phyloP scores from a whole-genome alignment of 2,329 filamentous ascomycete species.

The Claviceps sp. region DNA sequence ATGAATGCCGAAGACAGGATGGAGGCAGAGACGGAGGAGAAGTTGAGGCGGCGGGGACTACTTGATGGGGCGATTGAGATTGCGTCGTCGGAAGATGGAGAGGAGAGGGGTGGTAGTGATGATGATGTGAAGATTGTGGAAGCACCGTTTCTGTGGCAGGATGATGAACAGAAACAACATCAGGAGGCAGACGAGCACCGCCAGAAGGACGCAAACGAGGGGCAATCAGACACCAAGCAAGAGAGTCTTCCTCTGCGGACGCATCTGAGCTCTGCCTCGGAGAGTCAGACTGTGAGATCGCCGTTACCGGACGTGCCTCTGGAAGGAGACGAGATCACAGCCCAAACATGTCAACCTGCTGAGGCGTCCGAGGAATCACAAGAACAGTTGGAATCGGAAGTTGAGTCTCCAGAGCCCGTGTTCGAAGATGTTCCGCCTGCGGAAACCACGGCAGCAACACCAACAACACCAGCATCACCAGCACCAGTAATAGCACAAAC shows the following conservation, averaged over 20 bases:
- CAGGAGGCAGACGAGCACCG: background rate
- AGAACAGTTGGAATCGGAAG: background rate
- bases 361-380: background rate
- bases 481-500: background rate
- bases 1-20: constrained; percentile 52
- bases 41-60: constrained; percentile 27
- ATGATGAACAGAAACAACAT: background rate
- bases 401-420: constrained; percentile 21
- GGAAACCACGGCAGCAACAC: background rate
- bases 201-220: background rate
- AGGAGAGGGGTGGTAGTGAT: constrained; percentile 42
- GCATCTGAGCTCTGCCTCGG: constrained; percentile 5
- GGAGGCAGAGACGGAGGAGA: constrained; percentile 42
- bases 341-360: background rate
- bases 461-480: background rate
- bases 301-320: constrained; percentile 1
- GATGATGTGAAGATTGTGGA: constrained; percentile 45
- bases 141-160: constrained; percentile 14
- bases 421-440: constrained; percentile 21
- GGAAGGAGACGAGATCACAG: background rate
- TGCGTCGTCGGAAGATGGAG: constrained; percentile 45
- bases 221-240: no score
- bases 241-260: no score
- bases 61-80: constrained; percentile 46
- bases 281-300: background rate